Conservation (phyloP, 2,329 filamentous ascomycete species). For the Cladophialophora yegresii region DNA sequence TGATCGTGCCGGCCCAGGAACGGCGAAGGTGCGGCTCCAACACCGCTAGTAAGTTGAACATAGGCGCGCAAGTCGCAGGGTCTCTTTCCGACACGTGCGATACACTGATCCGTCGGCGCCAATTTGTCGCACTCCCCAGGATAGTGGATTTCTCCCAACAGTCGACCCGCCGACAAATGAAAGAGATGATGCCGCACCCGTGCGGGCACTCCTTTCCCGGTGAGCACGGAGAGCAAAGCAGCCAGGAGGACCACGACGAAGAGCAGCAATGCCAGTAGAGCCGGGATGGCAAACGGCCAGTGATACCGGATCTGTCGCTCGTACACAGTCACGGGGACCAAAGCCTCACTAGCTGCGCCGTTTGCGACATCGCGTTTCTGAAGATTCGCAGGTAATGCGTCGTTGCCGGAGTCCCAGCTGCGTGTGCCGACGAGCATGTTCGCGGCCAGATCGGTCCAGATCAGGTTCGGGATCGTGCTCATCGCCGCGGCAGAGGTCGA, state of each 20-base stretch:
- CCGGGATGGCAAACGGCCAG: slow-evolving; percentile 42
- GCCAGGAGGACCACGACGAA: slow-evolving; percentile 44
- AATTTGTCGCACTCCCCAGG: slow-evolving; percentile 21
- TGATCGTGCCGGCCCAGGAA: slow-evolving; percentile 7
- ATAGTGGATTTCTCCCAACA: slow-evolving; percentile 23
- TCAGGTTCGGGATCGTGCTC: slow-evolving; percentile 46
- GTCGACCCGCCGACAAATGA: slow-evolving; percentile 25
- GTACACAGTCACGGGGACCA: slow-evolving; percentile 38
- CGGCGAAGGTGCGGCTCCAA: slow-evolving; percentile 9
- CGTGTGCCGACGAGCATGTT: slow-evolving; percentile 49
- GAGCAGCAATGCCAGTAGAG: slow-evolving; percentile 41
- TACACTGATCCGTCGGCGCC: slow-evolving; percentile 25
- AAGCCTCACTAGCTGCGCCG: not conserved
- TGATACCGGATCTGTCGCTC: slow-evolving; percentile 41
- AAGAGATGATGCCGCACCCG: slow-evolving; percentile 26
- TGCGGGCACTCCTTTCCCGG: slow-evolving; percentile 30
- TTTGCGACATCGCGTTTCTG: slow-evolving; percentile 22
- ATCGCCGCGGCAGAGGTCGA: slow-evolving; percentile 37
- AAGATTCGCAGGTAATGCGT: slow-evolving; percentile 20
- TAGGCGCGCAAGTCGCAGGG: slow-evolving; percentile 16
- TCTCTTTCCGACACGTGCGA: slow-evolving; percentile 25
- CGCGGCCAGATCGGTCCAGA: slow-evolving; percentile 51
- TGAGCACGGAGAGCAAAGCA: slow-evolving; percentile 43
- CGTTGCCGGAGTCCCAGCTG: slow-evolving; percentile 17
- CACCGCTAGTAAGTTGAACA: slow-evolving; percentile 2